Percentiles rank a stretch among this genome's conserved stretches.
These are phyloP conservation scores for Apiotrichum laibachii DNA, from an alignment of 1,284 basidiomycete genomes.

Conservation along the genomic window DNA sequence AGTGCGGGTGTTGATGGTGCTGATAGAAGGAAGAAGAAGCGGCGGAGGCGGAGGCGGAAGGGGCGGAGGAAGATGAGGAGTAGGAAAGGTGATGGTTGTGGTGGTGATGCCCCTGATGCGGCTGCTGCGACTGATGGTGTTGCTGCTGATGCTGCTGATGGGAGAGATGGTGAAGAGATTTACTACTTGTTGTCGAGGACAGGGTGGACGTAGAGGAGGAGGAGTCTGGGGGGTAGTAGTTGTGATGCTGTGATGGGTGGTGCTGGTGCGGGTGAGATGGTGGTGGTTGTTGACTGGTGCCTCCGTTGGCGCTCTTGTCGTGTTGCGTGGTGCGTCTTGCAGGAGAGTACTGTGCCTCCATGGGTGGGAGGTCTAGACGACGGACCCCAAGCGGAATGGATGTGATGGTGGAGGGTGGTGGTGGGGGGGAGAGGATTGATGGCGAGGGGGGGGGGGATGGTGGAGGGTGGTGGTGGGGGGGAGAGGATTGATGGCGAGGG, in stretches of 20 bases:
- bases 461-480: neutral
- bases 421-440: neutral
- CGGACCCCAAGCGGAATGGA: neutral
- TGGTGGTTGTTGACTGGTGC: neutral
- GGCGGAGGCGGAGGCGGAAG: neutral
- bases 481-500: too few species aligned
- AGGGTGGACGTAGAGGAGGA: too few species aligned
- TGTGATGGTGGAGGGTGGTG: neutral
- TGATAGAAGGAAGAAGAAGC: neutral
- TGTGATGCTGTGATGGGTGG: neutral
- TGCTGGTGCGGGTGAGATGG: neutral
- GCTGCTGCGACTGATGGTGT: neutral
- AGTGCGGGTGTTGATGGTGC: neutral
- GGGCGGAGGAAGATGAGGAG: neutral
- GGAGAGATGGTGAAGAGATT: neutral
- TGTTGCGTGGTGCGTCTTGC: neutral
- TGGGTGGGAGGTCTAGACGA: conserved; percentile 3
- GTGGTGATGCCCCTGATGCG: neutral
- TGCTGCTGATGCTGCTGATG: neutral
- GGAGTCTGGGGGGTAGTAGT: neutral
- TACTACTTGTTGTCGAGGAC: too few species aligned
- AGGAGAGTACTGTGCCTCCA: conserved; percentile 8
- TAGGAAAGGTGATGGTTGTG: neutral
- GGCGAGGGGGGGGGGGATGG: neutral
- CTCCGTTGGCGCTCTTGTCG: neutral